phyloP scores from a whole-genome alignment of 2,329 filamentous ascomycete species.

The Pseudocercospora vitis region DNA sequence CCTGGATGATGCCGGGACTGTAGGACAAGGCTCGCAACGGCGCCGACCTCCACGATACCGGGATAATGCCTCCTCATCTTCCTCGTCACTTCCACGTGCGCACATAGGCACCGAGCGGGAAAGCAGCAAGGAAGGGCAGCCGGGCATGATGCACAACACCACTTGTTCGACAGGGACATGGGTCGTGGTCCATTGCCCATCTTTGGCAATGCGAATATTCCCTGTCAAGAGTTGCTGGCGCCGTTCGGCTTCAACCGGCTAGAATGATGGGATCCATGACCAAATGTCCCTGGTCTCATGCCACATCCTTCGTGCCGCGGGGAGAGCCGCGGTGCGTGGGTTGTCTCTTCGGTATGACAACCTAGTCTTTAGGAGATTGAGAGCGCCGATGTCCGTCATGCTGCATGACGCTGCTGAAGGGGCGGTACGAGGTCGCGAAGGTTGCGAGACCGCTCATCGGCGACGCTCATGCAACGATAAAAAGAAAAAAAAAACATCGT shows the following conservation, averaged over 20 bases:
- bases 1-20: conserved; percentile 3
- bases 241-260: neutral
- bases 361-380: neutral
- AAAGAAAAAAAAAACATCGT: no score
- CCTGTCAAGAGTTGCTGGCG: neutral
- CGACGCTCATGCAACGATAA: no score
- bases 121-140: no score
- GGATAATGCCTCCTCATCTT: conserved; percentile 4
- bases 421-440: no score
- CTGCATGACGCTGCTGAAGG: no score
- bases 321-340: neutral
- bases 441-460: no score
- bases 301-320: neutral
- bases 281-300: neutral
- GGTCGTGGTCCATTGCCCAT: conserved; percentile 7
- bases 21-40: neutral
- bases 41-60: neutral
- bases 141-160: conserved; percentile 4
- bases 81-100: conserved; percentile 3
- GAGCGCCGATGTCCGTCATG: neutral
- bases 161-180: conserved; percentile 1
- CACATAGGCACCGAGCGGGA: neutral
- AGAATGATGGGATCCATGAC: neutral
- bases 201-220: neutral
- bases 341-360: neutral